Evolutionary conservation across 2,329 filamentous ascomycete species (phyloP).

Genomic region (Endocalyx cinctus): DNA sequence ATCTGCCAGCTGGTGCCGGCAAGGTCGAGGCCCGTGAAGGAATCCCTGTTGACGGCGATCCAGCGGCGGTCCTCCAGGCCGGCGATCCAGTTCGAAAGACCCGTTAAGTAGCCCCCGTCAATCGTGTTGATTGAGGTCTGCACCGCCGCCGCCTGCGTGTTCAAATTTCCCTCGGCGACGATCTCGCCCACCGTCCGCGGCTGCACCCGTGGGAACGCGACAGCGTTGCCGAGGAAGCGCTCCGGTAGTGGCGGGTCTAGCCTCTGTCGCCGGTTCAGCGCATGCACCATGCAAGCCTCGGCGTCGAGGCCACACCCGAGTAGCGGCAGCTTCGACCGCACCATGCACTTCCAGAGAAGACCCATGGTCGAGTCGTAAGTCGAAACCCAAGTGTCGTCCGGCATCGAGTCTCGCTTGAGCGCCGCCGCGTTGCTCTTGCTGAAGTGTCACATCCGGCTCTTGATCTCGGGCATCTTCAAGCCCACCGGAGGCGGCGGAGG

Average conservation of each 20-base stretch:
- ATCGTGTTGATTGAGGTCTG: constrained; percentile 18
- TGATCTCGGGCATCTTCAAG: constrained; percentile 20
- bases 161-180: constrained; percentile 9
- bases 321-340: constrained; percentile 15
- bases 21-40: constrained; percentile 22
- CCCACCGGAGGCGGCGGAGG: constrained; percentile 15
- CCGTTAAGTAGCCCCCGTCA: constrained; percentile 14
- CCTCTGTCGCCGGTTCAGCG: constrained; percentile 18
- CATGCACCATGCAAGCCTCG: constrained; percentile 15
- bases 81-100: constrained; percentile 19
- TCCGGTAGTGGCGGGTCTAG: constrained; percentile 18
- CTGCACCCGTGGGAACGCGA: constrained; percentile 13
- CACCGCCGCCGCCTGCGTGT: constrained; percentile 15
- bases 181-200: constrained; percentile 9
- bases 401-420: constrained; percentile 13
- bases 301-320: constrained; percentile 10
- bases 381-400: constrained; percentile 13
- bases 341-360: constrained; percentile 18
- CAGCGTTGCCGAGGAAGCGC: constrained; percentile 18
- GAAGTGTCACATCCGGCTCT: constrained; percentile 18
- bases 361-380: constrained; percentile 23
- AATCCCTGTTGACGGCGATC: constrained; percentile 15
- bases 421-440: constrained; percentile 11
- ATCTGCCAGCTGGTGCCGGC: constrained; percentile 21
- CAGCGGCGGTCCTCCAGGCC: constrained; percentile 17